Evolutionary conservation across 495 filamentous ascomycete genomes (phyloP).

Genomic region (Neurospora sp.): DNA sequence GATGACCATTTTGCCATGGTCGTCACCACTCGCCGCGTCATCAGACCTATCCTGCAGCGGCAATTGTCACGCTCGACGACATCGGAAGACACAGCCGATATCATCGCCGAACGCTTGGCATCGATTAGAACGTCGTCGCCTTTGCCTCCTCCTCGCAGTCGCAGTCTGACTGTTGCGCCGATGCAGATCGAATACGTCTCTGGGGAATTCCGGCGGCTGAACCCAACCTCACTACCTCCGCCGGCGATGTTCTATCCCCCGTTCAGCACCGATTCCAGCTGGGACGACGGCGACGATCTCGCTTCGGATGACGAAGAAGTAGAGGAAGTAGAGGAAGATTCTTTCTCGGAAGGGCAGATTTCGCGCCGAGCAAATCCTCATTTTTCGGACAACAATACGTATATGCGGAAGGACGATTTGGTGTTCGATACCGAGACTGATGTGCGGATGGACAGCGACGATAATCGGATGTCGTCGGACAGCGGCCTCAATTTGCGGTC

Average conservation of each 20-base stretch:
- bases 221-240: slow-evolving; percentile 34
- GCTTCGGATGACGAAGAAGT: slow-evolving; percentile 19
- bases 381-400: slow-evolving; percentile 13
- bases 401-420: slow-evolving; percentile 8
- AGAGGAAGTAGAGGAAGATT: background rate
- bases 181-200: slow-evolving; percentile 30
- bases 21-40: slow-evolving; percentile 41
- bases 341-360: slow-evolving; percentile 11
- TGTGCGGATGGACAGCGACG: slow-evolving; percentile 10
- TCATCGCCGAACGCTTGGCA: slow-evolving; percentile 26
- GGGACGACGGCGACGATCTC: slow-evolving; percentile 22
- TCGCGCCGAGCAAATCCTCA: slow-evolving; percentile 22
- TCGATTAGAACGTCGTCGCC: slow-evolving; percentile 28
- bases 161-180: background rate
- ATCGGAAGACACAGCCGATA: slow-evolving; percentile 21
- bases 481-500: background rate
- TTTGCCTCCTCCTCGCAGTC: background rate
- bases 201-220: slow-evolving; percentile 17
- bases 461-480: background rate
- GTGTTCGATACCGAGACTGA: slow-evolving; percentile 13
- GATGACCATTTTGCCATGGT: slow-evolving; percentile 56
- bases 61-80: background rate
- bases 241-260: slow-evolving; percentile 30
- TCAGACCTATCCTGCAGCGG: slow-evolving; percentile 1
- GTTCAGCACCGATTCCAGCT: slow-evolving; percentile 20